phyloP scores from a whole-genome alignment of 768 basidiomycete species.

The Tricholoma sp. region DNA sequence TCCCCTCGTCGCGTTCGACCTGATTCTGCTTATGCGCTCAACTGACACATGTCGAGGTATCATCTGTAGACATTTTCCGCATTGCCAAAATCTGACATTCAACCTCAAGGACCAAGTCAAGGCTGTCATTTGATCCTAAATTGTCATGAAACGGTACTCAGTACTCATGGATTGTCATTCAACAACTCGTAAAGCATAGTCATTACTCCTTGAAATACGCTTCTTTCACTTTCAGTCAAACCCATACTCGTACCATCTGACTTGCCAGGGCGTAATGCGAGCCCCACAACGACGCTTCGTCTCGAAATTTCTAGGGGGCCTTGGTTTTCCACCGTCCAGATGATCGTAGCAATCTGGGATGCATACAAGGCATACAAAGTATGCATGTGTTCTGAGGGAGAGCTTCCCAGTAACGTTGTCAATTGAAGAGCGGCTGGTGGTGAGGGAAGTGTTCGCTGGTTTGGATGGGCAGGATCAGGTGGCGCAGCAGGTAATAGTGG shows the following conservation, averaged over 20 bases:
- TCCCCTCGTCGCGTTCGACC: neutral
- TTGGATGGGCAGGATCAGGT: slow-evolving; percentile 28
- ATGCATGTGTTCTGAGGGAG: slow-evolving; percentile 62
- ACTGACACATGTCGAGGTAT: neutral
- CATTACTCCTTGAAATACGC: slow-evolving; percentile 48
- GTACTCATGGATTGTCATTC: slow-evolving; percentile 5
- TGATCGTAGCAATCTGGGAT: slow-evolving; percentile 79
- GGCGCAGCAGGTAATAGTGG: slow-evolving; percentile 39
- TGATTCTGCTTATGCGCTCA: neutral
- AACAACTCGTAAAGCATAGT: slow-evolving; percentile 35
- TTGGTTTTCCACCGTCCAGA: slow-evolving; percentile 59
- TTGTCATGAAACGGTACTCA: neutral
- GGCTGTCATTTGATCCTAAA: too few relatives aligned
- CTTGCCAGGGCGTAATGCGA: slow-evolving; percentile 48
- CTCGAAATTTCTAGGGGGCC: slow-evolving; percentile 37
- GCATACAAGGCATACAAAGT: slow-evolving; percentile 78
- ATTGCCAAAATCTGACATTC: too few relatives aligned
- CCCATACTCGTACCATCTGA: slow-evolving; percentile 21
- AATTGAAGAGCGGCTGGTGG: slow-evolving; percentile 74
- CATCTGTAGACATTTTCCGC: neutral
- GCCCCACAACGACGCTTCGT: slow-evolving; percentile 66
- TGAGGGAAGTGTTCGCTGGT: slow-evolving; percentile 39
- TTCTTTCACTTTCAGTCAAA: slow-evolving; percentile 35
- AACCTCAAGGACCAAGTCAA: too few relatives aligned
- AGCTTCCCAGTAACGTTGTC: slow-evolving; percentile 72